A percentile compares a stretch with the other conserved stretches of the same genome.
These are phyloP conservation scores for Plasmopara viticola DNA, from an alignment of 352 stramenopile genomes.

Conservation along the genomic window DNA sequence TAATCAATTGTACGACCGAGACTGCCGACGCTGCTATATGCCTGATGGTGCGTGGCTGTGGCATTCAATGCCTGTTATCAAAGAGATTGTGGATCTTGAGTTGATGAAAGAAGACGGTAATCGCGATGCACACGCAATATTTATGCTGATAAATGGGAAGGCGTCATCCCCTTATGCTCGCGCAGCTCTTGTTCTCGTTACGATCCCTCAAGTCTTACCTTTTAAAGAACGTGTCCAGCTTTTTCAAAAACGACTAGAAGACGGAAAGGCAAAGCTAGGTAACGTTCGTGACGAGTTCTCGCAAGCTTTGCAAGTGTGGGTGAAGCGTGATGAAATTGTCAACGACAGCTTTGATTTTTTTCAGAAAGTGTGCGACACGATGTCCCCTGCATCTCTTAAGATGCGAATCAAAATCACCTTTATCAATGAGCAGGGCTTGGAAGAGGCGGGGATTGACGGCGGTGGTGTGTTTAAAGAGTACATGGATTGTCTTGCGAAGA, in stretches of 20 bases:
- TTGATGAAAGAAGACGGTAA: constrained; percentile 52
- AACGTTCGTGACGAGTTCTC: constrained; percentile 57
- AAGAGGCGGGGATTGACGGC: constrained; percentile 95
- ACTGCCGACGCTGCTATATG: constrained; percentile 49
- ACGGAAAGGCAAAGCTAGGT: constrained; percentile 44
- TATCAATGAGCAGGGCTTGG: constrained; percentile 88
- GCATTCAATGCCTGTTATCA: constrained; percentile 59
- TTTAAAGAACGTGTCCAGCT: constrained; percentile 72
- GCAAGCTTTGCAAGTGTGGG: constrained; percentile 43
- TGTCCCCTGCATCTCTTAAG: constrained; percentile 73
- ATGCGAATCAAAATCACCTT: constrained; percentile 89
- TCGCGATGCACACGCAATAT: constrained; percentile 38
- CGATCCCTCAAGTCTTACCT: constrained; percentile 73
- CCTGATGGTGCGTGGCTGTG: constrained; percentile 51
- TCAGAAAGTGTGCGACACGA: constrained; percentile 39
- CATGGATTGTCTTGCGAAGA: constrained; percentile 84
- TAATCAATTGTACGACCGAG: constrained; percentile 74
- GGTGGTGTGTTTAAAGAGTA: constrained; percentile 98
- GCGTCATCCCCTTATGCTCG: constrained; percentile 32
- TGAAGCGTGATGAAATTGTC: constrained; percentile 84
- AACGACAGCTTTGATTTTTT: constrained; percentile 87
- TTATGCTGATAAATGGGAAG: constrained; percentile 35
- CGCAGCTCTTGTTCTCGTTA: constrained; percentile 52
- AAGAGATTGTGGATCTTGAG: constrained; percentile 56
- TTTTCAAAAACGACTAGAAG: constrained; percentile 65